Conservation (phyloP, 78 protist species). For the Dictyostelium brefeldianum region DNA sequence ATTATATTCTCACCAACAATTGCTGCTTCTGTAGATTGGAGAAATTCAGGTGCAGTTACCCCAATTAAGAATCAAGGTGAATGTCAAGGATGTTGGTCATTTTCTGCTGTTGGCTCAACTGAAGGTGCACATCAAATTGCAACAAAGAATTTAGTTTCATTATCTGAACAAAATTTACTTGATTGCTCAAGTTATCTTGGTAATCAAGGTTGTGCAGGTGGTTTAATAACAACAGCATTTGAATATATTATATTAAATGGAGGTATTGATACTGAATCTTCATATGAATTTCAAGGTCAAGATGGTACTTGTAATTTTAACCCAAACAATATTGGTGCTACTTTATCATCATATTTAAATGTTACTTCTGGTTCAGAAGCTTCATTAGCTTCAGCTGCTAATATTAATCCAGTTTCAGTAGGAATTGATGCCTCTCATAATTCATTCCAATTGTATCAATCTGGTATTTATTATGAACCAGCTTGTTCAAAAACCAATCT, state of each 20-base stretch:
- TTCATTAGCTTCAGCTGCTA: slow-evolving; percentile 66
- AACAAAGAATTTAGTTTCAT: slow-evolving; percentile 29
- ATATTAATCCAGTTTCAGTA: slow-evolving; percentile 84
- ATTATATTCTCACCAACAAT: background rate
- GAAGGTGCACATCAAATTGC: slow-evolving; percentile 70
- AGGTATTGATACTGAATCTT: slow-evolving; percentile 87
- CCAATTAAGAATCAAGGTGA: slow-evolving; percentile 82
- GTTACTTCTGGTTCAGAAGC: slow-evolving; percentile 71
- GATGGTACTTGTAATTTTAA: slow-evolving; percentile 61
- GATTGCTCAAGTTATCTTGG: slow-evolving; percentile 73
- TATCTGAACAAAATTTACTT: slow-evolving; percentile 87
- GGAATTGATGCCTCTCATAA: slow-evolving; percentile 92
- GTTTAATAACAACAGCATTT: slow-evolving; percentile 78
- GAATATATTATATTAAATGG: slow-evolving; percentile 78
- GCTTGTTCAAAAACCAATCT: slow-evolving; percentile 72
- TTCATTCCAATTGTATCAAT: slow-evolving; percentile 89
- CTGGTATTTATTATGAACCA: slow-evolving; percentile 85
- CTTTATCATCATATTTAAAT: slow-evolving; percentile 56
- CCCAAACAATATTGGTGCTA: slow-evolving; percentile 51
- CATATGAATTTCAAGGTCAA: slow-evolving; percentile 87
- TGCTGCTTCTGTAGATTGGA: slow-evolving; percentile 67
- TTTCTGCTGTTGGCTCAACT: slow-evolving; percentile 69
- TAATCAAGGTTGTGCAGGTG: slow-evolving; percentile 89
- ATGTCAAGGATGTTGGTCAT: slow-evolving; percentile 90
- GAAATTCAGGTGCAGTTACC: slow-evolving; percentile 70